These are phyloP conservation scores for Beauveria bassiana DNA, from an alignment of 2,329 filamentous ascomycete genomes.

Conservation along the genomic window DNA sequence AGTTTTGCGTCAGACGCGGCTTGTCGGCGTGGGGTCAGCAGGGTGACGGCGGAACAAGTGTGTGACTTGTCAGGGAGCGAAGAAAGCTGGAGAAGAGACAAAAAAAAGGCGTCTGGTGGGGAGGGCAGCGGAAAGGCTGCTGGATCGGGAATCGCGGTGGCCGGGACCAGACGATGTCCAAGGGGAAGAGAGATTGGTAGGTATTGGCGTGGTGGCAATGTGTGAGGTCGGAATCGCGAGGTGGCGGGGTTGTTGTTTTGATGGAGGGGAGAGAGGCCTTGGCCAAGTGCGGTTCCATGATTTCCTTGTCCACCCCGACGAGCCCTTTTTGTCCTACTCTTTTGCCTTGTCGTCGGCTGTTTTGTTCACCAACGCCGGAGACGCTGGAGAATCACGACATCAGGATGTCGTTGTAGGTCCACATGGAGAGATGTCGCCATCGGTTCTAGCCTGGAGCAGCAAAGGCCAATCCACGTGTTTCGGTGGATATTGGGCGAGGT, in stretches of 20 bases:
- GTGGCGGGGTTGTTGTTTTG: not conserved
- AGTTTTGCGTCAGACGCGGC: constrained; percentile 2
- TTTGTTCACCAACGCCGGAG: not conserved
- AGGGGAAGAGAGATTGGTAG: not conserved
- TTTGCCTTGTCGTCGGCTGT: not conserved
- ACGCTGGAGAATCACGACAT: constrained; percentile 8
- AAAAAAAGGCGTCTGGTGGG: not conserved
- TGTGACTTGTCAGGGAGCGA: not conserved
- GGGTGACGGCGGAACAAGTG: not conserved
- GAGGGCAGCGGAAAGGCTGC: not conserved
- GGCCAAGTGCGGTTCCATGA: not conserved
- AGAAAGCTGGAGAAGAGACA: not conserved
- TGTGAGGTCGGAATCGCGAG: not conserved
- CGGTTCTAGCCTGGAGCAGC: constrained; percentile 9
- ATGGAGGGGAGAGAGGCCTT: not conserved
- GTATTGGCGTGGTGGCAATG: no score
- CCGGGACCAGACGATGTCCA: not conserved
- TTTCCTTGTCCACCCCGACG: not conserved
- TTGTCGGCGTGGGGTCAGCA: constrained; percentile 10
- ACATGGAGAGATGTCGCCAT: constrained; percentile 11
- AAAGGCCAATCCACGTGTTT: not conserved
- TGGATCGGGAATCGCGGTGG: not conserved
- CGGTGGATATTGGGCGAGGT: not conserved
- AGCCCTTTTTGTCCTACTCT: not conserved
- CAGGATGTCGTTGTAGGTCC: constrained; percentile 8